Evolutionary conservation across 1,139 yeast species (phyloP).

Genomic region (Zygosaccharomyces pseudobailii): DNA sequence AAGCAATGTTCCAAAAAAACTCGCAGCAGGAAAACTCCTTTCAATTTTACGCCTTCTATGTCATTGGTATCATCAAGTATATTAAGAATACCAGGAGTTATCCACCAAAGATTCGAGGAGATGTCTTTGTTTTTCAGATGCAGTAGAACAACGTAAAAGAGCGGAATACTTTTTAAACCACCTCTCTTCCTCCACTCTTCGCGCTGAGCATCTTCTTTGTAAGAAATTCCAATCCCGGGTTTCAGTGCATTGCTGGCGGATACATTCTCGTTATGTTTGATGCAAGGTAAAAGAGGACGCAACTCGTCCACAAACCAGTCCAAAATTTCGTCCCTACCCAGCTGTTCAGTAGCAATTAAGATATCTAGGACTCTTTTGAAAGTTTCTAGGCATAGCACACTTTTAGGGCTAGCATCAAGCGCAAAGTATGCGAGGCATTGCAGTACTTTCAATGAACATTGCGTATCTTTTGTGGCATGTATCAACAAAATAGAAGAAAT

Average conservation of each 20-base stretch:
- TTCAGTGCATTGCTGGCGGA: constrained; percentile 11
- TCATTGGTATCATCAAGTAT: constrained; percentile 30
- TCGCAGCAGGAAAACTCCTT: constrained; percentile 23
- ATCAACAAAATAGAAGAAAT: neutral
- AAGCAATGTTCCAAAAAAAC: constrained; percentile 15
- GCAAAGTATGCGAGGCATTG: constrained; percentile 7
- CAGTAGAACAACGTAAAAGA: constrained; percentile 22
- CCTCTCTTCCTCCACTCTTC: constrained; percentile 24
- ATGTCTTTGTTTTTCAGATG: constrained; percentile 19
- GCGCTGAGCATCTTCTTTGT: constrained; percentile 20
- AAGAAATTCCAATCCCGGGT: constrained; percentile 19
- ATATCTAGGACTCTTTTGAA: neutral
- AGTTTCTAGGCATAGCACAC: neutral
- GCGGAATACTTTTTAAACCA: constrained; percentile 26
- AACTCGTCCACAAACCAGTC: constrained; percentile 4
- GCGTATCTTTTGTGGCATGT: constrained; percentile 1
- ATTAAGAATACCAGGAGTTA: constrained; percentile 33
- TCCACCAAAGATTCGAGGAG: constrained; percentile 32
- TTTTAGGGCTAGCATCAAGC: neutral
- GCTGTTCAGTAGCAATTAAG: neutral
- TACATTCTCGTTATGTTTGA: constrained; percentile 1
- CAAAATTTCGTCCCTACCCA: constrained; percentile 3
- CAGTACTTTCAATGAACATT: neutral
- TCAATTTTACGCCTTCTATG: constrained; percentile 20
- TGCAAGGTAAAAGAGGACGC: constrained; percentile 13